Evolutionary conservation across 2,329 filamentous ascomycete species (phyloP).

Genomic region (Penicillium italicum): DNA sequence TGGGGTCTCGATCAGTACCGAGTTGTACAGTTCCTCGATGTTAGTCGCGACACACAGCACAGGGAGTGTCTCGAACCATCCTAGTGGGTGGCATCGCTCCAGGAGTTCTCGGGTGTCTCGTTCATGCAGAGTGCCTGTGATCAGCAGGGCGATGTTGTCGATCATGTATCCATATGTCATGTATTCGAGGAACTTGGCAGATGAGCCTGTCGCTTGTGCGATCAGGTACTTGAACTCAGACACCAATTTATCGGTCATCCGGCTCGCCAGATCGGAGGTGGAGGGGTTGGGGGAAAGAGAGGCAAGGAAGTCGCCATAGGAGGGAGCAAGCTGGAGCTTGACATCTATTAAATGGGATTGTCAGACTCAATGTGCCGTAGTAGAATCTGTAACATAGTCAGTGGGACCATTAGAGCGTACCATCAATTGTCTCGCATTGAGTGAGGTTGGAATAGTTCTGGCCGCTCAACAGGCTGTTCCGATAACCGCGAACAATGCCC

Average conservation of each 20-base stretch:
- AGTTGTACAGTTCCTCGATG: constrained; percentile 98
- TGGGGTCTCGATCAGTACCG: constrained; percentile 92
- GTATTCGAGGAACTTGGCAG: constrained; percentile 96
- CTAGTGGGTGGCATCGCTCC: constrained; percentile 91
- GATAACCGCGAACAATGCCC: constrained; percentile 94
- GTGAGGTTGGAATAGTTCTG: constrained; percentile 93
- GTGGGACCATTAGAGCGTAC: constrained; percentile 44
- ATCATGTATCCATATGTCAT: constrained; percentile 99
- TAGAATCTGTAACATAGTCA: not conserved
- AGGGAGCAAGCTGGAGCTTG: constrained; percentile 92
- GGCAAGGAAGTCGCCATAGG: constrained; percentile 95
- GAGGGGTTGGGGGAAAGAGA: constrained; percentile 93
- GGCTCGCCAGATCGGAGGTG: constrained; percentile 87
- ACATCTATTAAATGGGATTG: constrained; percentile 61
- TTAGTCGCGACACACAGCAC: constrained; percentile 97
- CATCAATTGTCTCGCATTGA: constrained; percentile 96
- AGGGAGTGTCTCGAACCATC: constrained; percentile 99
- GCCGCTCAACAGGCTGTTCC: constrained; percentile 84
- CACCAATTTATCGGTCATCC: constrained; percentile 96
- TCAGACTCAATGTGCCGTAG: constrained; percentile 2
- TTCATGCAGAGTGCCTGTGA: constrained; percentile 96
- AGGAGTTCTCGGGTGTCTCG: constrained; percentile 92
- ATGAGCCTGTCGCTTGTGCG: constrained; percentile 84
- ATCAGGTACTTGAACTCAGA: constrained; percentile 95
- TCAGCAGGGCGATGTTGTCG: constrained; percentile 95